Percentiles rank a stretch among this genome's conserved stretches.
These are phyloP conservation scores for Cyclospora cayetanensis DNA, from an alignment of 169 alveolate genomes.

Conservation along the genomic window DNA sequence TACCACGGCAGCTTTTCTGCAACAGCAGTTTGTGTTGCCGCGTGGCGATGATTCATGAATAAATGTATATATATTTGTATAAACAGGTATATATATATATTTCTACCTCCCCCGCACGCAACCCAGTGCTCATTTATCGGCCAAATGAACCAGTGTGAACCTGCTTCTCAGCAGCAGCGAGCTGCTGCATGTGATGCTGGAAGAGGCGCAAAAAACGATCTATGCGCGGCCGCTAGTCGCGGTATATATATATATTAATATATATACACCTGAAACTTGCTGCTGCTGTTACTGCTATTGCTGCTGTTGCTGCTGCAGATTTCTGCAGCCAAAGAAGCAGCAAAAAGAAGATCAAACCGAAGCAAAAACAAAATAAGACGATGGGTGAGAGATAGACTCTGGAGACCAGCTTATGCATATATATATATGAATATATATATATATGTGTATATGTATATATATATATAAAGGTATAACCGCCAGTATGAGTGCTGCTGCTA, in stretches of 20 bases:
- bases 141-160: constrained; percentile 23
- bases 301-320: constrained; percentile 37
- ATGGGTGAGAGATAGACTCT: neutral
- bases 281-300: constrained; percentile 41
- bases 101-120: neutral
- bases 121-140: neutral
- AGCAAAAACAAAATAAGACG: neutral
- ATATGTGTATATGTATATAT: too few relatives aligned
- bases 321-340: neutral
- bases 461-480: too few relatives aligned
- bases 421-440: too few relatives aligned
- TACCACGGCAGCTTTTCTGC: constrained; percentile 42
- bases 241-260: too few relatives aligned
- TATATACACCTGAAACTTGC: constrained; percentile 30
- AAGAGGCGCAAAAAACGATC: constrained; percentile 36
- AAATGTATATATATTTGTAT: too few relatives aligned
- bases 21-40: too few relatives aligned
- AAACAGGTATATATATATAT: too few relatives aligned
- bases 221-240: constrained; percentile 48
- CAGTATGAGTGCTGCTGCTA: constrained; percentile 21
- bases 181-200: constrained; percentile 37
- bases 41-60: too few relatives aligned
- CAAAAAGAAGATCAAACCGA: neutral
- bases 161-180: constrained; percentile 48
- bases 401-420: neutral